Evolutionary conservation across 208 protist species (phyloP).

Genomic region (Trypanosoma vivax): DNA sequence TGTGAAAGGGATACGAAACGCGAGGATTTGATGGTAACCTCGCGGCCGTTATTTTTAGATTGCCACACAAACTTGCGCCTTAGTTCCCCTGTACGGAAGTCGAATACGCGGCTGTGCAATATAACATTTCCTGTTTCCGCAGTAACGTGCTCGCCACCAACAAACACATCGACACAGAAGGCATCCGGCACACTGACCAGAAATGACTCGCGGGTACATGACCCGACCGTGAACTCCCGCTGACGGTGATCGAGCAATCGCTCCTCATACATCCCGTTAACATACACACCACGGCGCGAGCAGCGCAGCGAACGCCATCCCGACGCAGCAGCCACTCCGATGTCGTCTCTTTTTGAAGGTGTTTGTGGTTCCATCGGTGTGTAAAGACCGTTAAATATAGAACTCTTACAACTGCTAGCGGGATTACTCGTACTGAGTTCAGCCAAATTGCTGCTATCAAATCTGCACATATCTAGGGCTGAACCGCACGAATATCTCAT

Average conservation of each 20-base stretch:
- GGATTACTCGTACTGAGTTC: background rate
- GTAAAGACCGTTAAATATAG: background rate
- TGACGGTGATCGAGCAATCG: slow-evolving; percentile 25
- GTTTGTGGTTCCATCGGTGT: background rate
- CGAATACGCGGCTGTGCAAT: slow-evolving; percentile 53
- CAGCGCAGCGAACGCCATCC: slow-evolving; percentile 2
- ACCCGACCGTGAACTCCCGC: slow-evolving; percentile 27
- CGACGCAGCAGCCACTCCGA: background rate
- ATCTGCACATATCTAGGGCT: too few species aligned
- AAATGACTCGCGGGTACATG: slow-evolving; percentile 48
- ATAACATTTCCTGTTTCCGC: slow-evolving; percentile 41
- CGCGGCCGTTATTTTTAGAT: slow-evolving; percentile 46
- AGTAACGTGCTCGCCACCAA: slow-evolving; percentile 77
- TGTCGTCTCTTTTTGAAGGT: background rate
- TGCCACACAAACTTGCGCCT: slow-evolving; percentile 69
- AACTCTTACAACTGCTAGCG: background rate
- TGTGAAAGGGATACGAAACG: slow-evolving; percentile 61
- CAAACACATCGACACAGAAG: slow-evolving; percentile 79
- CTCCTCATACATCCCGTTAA: slow-evolving; percentile 74
- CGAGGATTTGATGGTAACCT: slow-evolving; percentile 72
- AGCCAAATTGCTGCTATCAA: background rate
- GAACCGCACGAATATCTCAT: too few species aligned
- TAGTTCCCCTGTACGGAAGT: slow-evolving; percentile 71
- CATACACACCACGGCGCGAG: slow-evolving; percentile 37
- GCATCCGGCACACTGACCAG: slow-evolving; percentile 71